These are phyloP conservation scores for Yueomyces sp. DNA, from an alignment of 805 yeast genomes.

Conservation along the genomic window DNA sequence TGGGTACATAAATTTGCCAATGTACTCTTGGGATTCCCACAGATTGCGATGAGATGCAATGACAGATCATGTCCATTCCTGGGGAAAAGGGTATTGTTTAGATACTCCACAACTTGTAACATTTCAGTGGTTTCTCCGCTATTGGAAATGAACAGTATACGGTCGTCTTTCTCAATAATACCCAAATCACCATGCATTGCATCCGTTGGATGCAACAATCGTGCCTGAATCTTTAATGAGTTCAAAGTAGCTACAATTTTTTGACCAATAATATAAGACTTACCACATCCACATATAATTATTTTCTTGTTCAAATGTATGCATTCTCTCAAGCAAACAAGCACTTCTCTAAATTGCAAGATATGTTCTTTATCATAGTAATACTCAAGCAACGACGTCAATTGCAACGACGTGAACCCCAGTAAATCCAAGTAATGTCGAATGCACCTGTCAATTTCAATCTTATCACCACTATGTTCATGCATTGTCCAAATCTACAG, in stretches of 20 bases:
- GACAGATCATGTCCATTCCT: not conserved
- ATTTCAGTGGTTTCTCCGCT: slow-evolving; percentile 81
- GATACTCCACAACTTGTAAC: slow-evolving; percentile 20
- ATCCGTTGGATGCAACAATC: slow-evolving; percentile 66
- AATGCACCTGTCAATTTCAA: not conserved
- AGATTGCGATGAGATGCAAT: not conserved
- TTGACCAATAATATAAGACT: slow-evolving; percentile 64
- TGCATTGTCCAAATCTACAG: no score
- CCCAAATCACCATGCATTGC: slow-evolving; percentile 91
- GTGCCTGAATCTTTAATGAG: slow-evolving; percentile 60
- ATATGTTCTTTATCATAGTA: not conserved
- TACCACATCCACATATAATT: slow-evolving; percentile 74
- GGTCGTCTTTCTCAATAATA: slow-evolving; percentile 40
- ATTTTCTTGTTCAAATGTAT: slow-evolving; percentile 45
- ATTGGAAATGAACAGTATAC: slow-evolving; percentile 50
- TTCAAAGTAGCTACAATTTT: slow-evolving; percentile 74
- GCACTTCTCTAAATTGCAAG: not conserved
- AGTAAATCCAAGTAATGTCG: not conserved
- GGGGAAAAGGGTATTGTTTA: slow-evolving; percentile 1
- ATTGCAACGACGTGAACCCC: not conserved
- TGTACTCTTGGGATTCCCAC: slow-evolving; percentile 6
- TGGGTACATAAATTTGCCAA: slow-evolving; percentile 25
- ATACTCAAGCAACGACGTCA: not conserved
- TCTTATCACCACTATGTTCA: no score
- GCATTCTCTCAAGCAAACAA: not conserved